Evolutionary conservation across 371 early-diverging fungal genomes (phyloP).

Genomic region (Lichtheimia ornata): DNA sequence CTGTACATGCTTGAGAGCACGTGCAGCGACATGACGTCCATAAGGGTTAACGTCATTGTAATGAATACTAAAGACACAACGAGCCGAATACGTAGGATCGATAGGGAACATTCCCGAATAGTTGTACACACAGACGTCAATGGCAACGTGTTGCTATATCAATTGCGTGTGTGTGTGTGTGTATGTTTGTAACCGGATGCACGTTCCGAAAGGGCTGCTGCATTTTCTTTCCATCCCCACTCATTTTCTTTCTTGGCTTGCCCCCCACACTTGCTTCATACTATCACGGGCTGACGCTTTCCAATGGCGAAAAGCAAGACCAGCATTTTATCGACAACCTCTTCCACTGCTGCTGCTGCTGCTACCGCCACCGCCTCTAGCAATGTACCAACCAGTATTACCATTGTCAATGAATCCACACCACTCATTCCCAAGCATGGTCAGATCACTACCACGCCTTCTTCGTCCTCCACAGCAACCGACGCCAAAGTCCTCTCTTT

Average conservation of each 20-base stretch:
- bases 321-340: neutral
- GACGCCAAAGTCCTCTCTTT: conserved; percentile 12
- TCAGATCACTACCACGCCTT: neutral
- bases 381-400: conserved; percentile 18
- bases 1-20: too few relatives aligned
- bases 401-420: conserved; percentile 31
- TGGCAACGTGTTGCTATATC: too few relatives aligned
- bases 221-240: neutral
- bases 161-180: too few relatives aligned
- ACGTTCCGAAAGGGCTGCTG: neutral
- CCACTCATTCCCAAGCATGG: conserved; percentile 20
- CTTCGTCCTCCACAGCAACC: neutral
- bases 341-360: too few relatives aligned
- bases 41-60: too few relatives aligned
- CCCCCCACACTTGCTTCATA: neutral
- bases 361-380: neutral
- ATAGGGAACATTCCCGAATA: too few relatives aligned
- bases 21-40: too few relatives aligned
- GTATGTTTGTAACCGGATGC: too few relatives aligned
- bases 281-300: neutral
- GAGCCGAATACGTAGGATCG: too few relatives aligned
- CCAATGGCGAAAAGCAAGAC: conserved; percentile 3
- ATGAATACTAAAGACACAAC: too few relatives aligned
- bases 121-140: too few relatives aligned
- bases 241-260: neutral